These are phyloP conservation scores for Ligustrum vulgare DNA, from an alignment of 257 asterid genomes.

Conservation along the genomic window DNA sequence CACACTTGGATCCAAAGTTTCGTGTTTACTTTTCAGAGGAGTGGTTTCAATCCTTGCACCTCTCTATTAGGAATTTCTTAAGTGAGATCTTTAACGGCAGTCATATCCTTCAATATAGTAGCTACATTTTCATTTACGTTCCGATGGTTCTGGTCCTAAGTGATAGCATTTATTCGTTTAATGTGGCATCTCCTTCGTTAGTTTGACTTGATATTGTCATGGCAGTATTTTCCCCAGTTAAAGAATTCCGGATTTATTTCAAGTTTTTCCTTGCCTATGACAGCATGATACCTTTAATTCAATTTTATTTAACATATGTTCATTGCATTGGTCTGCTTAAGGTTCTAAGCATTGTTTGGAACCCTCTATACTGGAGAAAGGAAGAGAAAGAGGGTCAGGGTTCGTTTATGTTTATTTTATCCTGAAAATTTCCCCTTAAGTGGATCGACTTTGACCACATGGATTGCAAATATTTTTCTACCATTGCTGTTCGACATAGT, in stretches of 20 bases:
- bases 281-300: neutral
- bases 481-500: neutral
- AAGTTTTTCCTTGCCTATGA: neutral
- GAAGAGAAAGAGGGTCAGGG: neutral
- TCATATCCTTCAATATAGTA: slow-evolving; percentile 75
- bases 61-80: slow-evolving; percentile 73
- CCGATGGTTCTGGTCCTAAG: slow-evolving; percentile 11
- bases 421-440: neutral
- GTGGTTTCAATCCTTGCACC: slow-evolving; percentile 79
- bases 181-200: neutral
- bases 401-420: neutral
- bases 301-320: neutral
- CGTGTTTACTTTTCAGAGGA: slow-evolving; percentile 80
- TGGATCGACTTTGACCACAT: neutral
- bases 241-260: neutral
- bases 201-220: neutral
- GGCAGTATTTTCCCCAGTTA: neutral
- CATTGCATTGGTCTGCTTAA: neutral
- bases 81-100: slow-evolving; percentile 77
- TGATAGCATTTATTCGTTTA: neutral
- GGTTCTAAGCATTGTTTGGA: neutral
- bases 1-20: slow-evolving; percentile 78
- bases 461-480: neutral
- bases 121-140: slow-evolving; percentile 15
- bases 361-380: neutral